Base-by-base conservation (phyloP, 2,329 filamentous ascomycete genomes). In the Colletotrichum chlorophyti region DNA sequence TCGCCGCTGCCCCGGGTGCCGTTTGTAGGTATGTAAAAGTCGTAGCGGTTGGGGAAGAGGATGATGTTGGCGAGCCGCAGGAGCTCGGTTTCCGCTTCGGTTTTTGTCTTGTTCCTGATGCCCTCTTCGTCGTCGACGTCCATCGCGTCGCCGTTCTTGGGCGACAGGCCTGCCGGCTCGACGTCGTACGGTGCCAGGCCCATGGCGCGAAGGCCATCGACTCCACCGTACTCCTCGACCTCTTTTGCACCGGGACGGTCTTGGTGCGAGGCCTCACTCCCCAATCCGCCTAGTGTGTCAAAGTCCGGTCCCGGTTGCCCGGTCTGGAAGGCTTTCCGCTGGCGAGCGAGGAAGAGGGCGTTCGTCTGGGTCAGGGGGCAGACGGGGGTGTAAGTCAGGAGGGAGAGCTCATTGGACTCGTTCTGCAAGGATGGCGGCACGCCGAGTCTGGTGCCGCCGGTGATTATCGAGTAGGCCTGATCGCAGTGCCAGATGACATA, bases 401-500 rank as follows among this genome's bases (percentile, higher is more conserved):
- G 82, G 38, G 76, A 80, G 11, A 78, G 71, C 48, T 74, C 70
- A 54, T 64, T 68, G 14, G 61, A 53, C 53, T 54, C 49, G 27
- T 45, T 55, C 24, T 63, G 61, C 46, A 62, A 35, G 4, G 58
- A 55, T 12, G 42, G 62, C 1, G 65, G 70, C 15, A 73, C 67
- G 58, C 68, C 65, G 24, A 71, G 59, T 4, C 65, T 63, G 43
- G 71, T 76, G 41, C 72, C 69, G 6, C 70, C 69, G 62, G 74
- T 78, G 54, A 77, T 77, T 66, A 85, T 82, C 64, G 82, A 81
- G 68, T 84, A 85, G 7, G 82, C 78, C 60, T 83, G 76, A 63
- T 85, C 82, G 19, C 81, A 81, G 65, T 85, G 82, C 82, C 82
- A 85, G 63, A 85, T 71, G 60, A 85, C 81, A 66, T 85, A 85